A percentile compares a stretch with the other conserved stretches of the same genome.
Conservation (phyloP, 176 grass and related monocot genomes). For the Themeda triandra region DNA sequence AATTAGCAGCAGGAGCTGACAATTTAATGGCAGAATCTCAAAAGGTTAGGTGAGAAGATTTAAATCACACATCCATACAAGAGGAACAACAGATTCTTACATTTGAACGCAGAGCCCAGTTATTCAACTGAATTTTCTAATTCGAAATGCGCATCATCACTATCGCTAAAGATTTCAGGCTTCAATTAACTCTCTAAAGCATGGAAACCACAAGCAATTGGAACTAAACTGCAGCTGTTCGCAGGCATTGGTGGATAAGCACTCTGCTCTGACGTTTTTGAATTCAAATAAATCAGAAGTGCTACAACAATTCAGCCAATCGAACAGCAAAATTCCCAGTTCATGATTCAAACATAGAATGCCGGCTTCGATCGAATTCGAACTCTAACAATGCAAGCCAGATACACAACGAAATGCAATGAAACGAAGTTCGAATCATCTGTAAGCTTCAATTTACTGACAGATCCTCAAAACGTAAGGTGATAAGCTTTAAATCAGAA, state of each 20-base stretch:
- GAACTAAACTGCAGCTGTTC: not conserved
- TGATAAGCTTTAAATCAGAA: no score
- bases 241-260: not conserved
- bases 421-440: conserved; percentile 19
- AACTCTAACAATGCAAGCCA: not conserved
- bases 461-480: no score
- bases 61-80: no score
- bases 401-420: not conserved
- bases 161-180: not conserved
- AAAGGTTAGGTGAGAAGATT: no score
- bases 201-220: not conserved
- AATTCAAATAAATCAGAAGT: not conserved
- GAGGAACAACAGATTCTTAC: no score
- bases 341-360: conserved; percentile 2
- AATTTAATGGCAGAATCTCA: not conserved
- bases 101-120: no score
- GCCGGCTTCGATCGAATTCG: not conserved
- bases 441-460: not conserved
- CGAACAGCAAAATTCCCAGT: not conserved
- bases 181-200: not conserved
- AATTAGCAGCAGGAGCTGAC: not conserved
- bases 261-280: not conserved
- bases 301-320: not conserved
- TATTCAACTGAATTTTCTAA: not conserved
- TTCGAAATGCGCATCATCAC: not conserved